phyloP scores from a whole-genome alignment of 352 stramenopile species.

The Phytophthora sp. region DNA sequence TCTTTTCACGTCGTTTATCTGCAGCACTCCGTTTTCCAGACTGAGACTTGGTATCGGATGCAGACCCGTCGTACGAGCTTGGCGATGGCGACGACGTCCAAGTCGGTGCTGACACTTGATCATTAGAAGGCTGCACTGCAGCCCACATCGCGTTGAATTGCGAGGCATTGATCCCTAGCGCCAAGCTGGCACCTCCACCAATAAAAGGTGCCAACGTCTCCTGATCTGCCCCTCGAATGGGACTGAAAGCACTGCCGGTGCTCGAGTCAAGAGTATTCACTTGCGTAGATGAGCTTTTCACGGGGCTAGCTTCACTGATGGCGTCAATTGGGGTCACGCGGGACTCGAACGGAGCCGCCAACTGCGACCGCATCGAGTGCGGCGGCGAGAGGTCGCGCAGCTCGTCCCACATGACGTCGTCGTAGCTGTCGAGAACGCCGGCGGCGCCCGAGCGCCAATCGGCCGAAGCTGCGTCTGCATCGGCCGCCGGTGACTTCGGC shows the following conservation, averaged over 20 bases:
- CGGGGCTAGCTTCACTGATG: slow-evolving; percentile 1
- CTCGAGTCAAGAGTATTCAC: background rate
- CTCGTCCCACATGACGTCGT: slow-evolving; percentile 21
- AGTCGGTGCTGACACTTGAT: background rate
- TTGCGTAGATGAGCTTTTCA: background rate
- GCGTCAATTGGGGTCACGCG: slow-evolving; percentile 4
- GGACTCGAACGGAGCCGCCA: background rate
- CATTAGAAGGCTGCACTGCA: background rate
- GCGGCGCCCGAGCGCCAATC: slow-evolving; percentile 1
- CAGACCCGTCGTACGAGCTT: no score
- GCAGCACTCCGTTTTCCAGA: slow-evolving; percentile 15
- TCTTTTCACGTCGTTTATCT: slow-evolving; percentile 37
- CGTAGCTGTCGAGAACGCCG: slow-evolving; percentile 12
- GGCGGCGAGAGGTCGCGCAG: slow-evolving; percentile 4
- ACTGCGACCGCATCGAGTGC: background rate
- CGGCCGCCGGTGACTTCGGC: no score
- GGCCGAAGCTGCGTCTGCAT: background rate
- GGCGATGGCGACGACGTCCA: background rate
- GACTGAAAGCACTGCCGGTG: background rate
- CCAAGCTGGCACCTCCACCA: background rate
- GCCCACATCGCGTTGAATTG: slow-evolving; percentile 8
- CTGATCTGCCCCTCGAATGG: background rate
- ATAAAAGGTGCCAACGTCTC: background rate
- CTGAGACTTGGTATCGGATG: slow-evolving; percentile 1
- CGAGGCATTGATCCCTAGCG: background rate